A percentile compares a stretch with the other conserved stretches of the same genome.
Conservation (phyloP, 2,329 filamentous ascomycete genomes). For the Talaromyces pinophilus region DNA sequence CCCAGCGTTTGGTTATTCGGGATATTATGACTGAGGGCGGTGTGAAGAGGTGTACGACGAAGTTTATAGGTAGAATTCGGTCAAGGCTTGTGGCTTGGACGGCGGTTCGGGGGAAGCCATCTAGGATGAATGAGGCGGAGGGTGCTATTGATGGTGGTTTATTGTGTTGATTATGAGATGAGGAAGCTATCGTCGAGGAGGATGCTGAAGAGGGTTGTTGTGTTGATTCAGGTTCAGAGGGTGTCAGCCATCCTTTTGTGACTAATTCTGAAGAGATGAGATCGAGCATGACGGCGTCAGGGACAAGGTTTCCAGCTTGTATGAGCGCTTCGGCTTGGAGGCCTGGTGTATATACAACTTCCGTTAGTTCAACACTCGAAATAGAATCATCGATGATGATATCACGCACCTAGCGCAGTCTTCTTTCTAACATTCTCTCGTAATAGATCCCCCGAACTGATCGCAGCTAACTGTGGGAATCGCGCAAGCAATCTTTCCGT, state of each 20-base stretch:
- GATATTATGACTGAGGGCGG: constrained; percentile 83
- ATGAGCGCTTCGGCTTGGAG: constrained; percentile 89
- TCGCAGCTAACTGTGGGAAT: constrained; percentile 84
- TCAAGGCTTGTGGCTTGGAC: constrained; percentile 77
- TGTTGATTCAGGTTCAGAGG: constrained; percentile 29
- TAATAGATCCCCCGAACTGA: constrained; percentile 91
- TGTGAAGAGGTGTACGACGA: constrained; percentile 83
- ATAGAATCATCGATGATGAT: background rate
- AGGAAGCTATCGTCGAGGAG: constrained; percentile 49
- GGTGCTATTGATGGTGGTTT: constrained; percentile 61
- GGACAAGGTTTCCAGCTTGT: constrained; percentile 83
- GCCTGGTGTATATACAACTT: constrained; percentile 55
- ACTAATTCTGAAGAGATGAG: constrained; percentile 89
- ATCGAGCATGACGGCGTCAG: constrained; percentile 86
- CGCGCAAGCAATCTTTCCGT: constrained; percentile 81
- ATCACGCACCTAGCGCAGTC: constrained; percentile 74
- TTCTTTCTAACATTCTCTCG: constrained; percentile 88
- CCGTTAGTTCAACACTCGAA: background rate
- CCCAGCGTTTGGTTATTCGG: constrained; percentile 88
- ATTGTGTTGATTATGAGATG: constrained; percentile 39
- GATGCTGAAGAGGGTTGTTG: background rate
- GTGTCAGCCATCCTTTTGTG: constrained; percentile 76
- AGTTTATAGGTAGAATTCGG: constrained; percentile 84
- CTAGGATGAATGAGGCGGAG: constrained; percentile 85
- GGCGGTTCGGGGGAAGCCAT: constrained; percentile 91